Base-by-base conservation (phyloP, 2,329 filamentous ascomycete species). In the Sarocladiaceae sp. region DNA sequence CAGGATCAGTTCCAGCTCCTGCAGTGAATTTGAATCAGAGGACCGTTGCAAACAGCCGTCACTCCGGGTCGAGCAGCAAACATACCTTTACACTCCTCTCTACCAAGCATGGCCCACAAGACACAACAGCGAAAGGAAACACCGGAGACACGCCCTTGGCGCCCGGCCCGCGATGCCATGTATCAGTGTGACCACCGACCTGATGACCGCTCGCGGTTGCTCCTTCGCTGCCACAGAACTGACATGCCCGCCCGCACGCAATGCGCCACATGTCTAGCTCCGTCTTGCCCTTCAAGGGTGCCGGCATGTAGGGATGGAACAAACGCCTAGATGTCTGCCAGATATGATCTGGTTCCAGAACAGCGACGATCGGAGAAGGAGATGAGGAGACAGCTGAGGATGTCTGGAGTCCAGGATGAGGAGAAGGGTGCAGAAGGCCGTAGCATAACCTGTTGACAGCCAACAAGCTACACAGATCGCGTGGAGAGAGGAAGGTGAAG, bases 261-360 rank as follows among this genome's bases (percentile, higher is more conserved):
- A 93, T 67, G 55, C 76, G 77, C 77, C 87, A 88, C 85, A 90
- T 90, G 33, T 83, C 76, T 51, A 86, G 67, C 61, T 93, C 87
- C 33, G 77, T 76, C 57, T 74, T 76, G 47, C 72, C 74, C 43
- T 68, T 66, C 41, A 91, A 69, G 21, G 86, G 86, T 45, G 73
- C 72, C 37, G 87, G 87, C 68, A 89, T 78, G 51, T 74, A 74
- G 20, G 78, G 78, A 66, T 78, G 77, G 59, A 78, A 82, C 16
- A 68, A 64, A 53, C 80, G 80, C 56, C 85, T 78, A 54, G 85
- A 84, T 51, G 72, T 67, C 58, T 76, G 75, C 86, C 86, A 91
- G 54, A 91, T 80, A 39, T 67, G 64, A 57, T 88, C 78, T 54
- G 83, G 78, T 56, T 76, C 74, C 54, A 70, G 56, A 33, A 48